Conservation (phyloP, 176 grass and related monocot species). For the Triticum aestivum region DNA sequence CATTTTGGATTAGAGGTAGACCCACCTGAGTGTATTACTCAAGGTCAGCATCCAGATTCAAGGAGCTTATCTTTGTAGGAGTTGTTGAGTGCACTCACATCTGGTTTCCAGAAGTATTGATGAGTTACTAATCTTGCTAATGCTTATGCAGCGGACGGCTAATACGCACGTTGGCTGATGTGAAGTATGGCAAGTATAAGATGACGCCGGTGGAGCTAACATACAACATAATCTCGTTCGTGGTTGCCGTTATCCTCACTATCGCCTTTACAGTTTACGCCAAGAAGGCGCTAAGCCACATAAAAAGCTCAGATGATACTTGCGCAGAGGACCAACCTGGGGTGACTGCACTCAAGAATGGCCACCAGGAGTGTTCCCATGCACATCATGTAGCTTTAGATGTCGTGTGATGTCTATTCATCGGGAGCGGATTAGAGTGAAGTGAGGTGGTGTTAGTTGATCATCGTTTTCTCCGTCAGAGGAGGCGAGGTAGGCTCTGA, state of each 20-base stretch:
- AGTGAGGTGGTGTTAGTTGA: not conserved
- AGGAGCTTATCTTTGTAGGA: not conserved
- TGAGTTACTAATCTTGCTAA: slow-evolving; percentile 22
- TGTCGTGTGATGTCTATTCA: slow-evolving; percentile 25
- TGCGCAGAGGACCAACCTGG: not conserved
- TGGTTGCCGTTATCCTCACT: slow-evolving; percentile 60
- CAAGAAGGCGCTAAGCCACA: slow-evolving; percentile 66
- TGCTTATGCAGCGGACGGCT: slow-evolving; percentile 72
- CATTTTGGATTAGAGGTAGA: not conserved
- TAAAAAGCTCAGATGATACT: slow-evolving; percentile 33
- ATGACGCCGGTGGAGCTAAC: slow-evolving; percentile 83
- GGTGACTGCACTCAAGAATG: slow-evolving; percentile 24
- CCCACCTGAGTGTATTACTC: too few relatives aligned
- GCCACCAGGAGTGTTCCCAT: slow-evolving; percentile 14
- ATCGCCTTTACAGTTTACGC: slow-evolving; percentile 81
- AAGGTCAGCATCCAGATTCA: not conserved
- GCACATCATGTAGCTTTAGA: not conserved
- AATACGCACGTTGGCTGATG: slow-evolving; percentile 75
- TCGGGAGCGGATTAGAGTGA: not conserved
- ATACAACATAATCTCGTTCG: slow-evolving; percentile 79
- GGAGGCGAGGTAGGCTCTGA: not conserved
- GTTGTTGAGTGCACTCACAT: not conserved
- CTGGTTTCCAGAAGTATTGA: not conserved
- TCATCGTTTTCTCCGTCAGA: not conserved
- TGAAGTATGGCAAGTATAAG: slow-evolving; percentile 86